Base-by-base conservation (phyloP, 1,139 yeast species). In the Komagataea norvegica region DNA sequence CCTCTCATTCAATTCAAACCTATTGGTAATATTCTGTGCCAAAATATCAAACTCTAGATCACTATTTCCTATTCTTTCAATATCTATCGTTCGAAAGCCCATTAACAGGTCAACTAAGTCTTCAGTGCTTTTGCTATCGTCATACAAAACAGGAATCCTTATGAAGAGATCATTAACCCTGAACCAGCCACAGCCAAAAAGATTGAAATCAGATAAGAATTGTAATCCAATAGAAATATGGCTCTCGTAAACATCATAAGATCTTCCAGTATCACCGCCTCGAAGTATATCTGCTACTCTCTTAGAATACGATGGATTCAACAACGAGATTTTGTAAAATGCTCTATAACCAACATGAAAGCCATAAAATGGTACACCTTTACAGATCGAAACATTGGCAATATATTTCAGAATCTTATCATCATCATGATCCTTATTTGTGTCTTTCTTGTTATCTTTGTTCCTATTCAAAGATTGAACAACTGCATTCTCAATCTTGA, bases 131-230 rank as follows among this genome's bases (percentile, higher is more conserved):
- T 53, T 33, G 7, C 54, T 30, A 7, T 56, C 56, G n/a, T 54
- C 45, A 31, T 53, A 53, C 8, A 62, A 39, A 8, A 65, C 47
- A 1, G 71, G 71, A 2, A 50, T 39, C 31, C 71, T 43, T 26
- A 65, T 62, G 42, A 48, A 60, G 14, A 64, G 49, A 17, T 53
- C 49, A 2, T 43, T 45, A 3, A 42, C 72, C 38, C 68, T 63
- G 25, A 91, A 45, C 88, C 93, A 83, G 6, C 82, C 80, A 58
- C 96, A 86, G 1, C 96, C 94, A 57, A 72, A 86, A 26, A 89
- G 61, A 53, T 89, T 89, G 59, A 72, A 87, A 54, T 93, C 98
- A 0, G 86, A 68, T 28, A 86, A 60, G 54, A 91, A 87, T 54
- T 91, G 96, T 15, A 87, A 59, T 1, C 74, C 56, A 51, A 67